Evolutionary conservation across 306 rosid genomes (phyloP).

Genomic region (Vicia sativa): DNA sequence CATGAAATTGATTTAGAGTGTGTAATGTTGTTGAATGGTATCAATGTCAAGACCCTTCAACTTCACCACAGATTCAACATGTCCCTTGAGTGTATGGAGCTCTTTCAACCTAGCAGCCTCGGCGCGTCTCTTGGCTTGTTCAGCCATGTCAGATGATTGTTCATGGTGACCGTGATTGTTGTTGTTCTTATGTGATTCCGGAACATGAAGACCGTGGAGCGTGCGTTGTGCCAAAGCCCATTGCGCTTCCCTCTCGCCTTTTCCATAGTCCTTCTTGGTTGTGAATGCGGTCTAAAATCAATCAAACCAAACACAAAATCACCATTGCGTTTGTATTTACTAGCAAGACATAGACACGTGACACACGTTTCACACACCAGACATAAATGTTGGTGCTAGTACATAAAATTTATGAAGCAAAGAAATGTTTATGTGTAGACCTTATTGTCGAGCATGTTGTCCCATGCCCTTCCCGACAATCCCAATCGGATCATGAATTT

Average conservation of each 20-base stretch:
- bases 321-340: background rate
- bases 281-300: conserved; percentile 68
- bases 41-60: conserved; percentile 79
- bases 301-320: conserved; percentile 16
- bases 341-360: background rate
- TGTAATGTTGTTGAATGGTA: conserved; percentile 58
- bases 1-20: conserved; percentile 37
- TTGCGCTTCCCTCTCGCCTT: conserved; percentile 79
- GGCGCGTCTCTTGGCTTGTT: conserved; percentile 83
- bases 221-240: conserved; percentile 82
- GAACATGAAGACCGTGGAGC: conserved; percentile 61
- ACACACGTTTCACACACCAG: background rate
- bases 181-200: conserved; percentile 34
- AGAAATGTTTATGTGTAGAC: conserved; percentile 29
- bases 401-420: background rate
- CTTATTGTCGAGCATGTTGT: conserved; percentile 62
- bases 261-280: conserved; percentile 77
- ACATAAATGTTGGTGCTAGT: background rate
- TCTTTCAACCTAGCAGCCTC: conserved; percentile 89
- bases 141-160: conserved; percentile 67
- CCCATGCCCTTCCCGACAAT: conserved; percentile 76
- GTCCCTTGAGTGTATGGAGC: conserved; percentile 81
- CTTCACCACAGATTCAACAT: conserved; percentile 78
- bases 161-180: conserved; percentile 41
- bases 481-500: conserved; percentile 65